These are phyloP conservation scores for Chenopodium berlandieri DNA, from an alignment of 148 eudicot genomes.

Conservation along the genomic window DNA sequence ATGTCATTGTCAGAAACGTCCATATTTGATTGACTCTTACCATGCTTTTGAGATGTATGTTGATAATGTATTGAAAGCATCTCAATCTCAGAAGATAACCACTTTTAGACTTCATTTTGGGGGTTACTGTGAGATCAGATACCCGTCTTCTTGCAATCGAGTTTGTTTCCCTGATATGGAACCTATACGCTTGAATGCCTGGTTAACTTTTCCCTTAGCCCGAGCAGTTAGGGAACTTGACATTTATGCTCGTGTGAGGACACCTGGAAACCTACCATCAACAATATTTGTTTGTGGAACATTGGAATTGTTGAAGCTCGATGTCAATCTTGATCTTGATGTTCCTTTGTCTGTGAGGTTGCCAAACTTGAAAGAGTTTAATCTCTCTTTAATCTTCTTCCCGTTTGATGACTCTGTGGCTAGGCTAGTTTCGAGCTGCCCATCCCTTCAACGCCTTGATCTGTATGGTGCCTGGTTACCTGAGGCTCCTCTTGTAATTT, in stretches of 20 bases:
- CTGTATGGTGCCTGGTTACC: not conserved
- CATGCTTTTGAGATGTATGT: constrained; percentile 8
- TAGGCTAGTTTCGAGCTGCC: constrained; percentile 16
- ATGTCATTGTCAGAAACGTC: not conserved
- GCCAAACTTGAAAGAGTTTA: constrained; percentile 9
- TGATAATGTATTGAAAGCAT: constrained; percentile 6
- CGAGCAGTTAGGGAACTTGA: constrained; percentile 18
- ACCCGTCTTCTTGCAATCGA: not conserved
- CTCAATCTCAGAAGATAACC: constrained; percentile 1
- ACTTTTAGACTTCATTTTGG: constrained; percentile 18
- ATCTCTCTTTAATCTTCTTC: not conserved
- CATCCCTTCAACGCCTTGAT: constrained; percentile 17
- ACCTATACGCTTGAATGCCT: not conserved
- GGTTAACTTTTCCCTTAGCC: constrained; percentile 12
- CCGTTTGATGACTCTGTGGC: not conserved
- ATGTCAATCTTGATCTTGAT: not conserved
- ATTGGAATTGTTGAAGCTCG: constrained; percentile 14
- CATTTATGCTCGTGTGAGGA: not conserved
- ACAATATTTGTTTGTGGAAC: constrained; percentile 13
- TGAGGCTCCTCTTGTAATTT: not conserved
- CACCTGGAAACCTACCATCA: not conserved
- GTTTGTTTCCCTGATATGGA: not conserved
- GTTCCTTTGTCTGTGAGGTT: constrained; percentile 13
- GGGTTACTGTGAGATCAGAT: too few species aligned
- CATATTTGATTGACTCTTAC: not conserved